Evolutionary conservation across 495 filamentous ascomycete genomes (phyloP), one percentile per base, ranked within the genome.

Genomic region (Aspergillus wentii): DNA sequence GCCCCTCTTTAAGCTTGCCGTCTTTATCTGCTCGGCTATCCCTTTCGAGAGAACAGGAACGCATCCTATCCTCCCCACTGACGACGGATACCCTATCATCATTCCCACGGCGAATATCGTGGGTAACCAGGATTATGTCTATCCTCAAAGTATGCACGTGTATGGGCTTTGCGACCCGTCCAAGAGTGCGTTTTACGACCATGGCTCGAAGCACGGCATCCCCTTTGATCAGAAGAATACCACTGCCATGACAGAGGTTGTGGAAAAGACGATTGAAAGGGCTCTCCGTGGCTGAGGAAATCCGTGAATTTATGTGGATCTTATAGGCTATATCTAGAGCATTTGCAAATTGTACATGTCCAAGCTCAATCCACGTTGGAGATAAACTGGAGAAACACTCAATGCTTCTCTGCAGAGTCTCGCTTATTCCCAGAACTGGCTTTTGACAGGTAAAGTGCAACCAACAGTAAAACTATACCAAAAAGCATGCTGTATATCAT

Each of bases 391-490:
- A n/a, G n/a, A n/a, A n/a, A n/a, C n/a, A n/a, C n/a, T n/a, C n/a
- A n/a, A n/a, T 52, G 28, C 19, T 33, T 36, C 28, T 37, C 41
- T 17, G 42, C 28, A n/a, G 19, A 15, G 22, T 39, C 33, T 33
- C 17, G 26, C 21, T 28, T 36, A 15, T 29, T 27, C 28, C 30
- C 61, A 52, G 57, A 62, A 45, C 55, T 57, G 55, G 71, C 64
- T 17, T 57, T 66, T 8, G 70, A 69, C 29, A 77, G 37, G 46
- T 76, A 53, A 31, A 77, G 53, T 33, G 73, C 73, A 45, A 72
- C 66, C 29, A 83, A 53, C 35, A 80, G 50, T 19, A 71, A 52
- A 44, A 76, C 51, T 35, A 78, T 48, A 4, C 73, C 67, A 11
- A 76, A 11, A 18, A 51, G 21, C 28, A 58, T 28, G 31, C 44